Percentiles rank a stretch among this genome's conserved stretches.
phyloP scores from a whole-genome alignment of 495 filamentous ascomycete species.

The Aspergillus conjunctus region DNA sequence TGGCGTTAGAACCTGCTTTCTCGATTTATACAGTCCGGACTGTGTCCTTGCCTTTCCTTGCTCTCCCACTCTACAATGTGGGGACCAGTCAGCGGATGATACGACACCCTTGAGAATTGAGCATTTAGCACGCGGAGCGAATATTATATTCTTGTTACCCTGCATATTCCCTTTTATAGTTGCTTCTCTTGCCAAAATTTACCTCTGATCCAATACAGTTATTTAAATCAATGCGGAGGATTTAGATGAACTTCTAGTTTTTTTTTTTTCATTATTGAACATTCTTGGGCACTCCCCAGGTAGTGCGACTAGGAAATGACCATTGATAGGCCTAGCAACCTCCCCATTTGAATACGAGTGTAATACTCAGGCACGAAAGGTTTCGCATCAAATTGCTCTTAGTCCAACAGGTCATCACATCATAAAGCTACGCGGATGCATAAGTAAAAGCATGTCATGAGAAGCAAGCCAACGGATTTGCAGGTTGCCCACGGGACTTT shows the following conservation, averaged over 20 bases:
- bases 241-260: slow-evolving; percentile 5
- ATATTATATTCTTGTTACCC: slow-evolving; percentile 36
- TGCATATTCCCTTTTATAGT: slow-evolving; percentile 31
- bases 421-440: too few species aligned
- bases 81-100: slow-evolving; percentile 30
- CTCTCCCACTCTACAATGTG: background rate
- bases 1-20: slow-evolving; percentile 3
- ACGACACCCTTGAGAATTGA: slow-evolving; percentile 34
- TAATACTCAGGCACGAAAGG: background rate
- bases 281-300: slow-evolving; percentile 4
- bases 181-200: slow-evolving; percentile 20
- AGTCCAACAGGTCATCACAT: too few species aligned
- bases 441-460: too few species aligned
- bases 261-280: background rate
- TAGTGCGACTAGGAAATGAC: slow-evolving; percentile 19
- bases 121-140: slow-evolving; percentile 51
- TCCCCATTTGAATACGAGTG: too few species aligned
- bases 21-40: slow-evolving; percentile 15
- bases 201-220: slow-evolving; percentile 7
- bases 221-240: slow-evolving; percentile 19
- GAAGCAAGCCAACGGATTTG: too few species aligned
- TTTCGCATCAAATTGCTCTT: too few species aligned
- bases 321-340: slow-evolving; percentile 7
- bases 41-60: slow-evolving; percentile 13
- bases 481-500: too few species aligned